Evolutionary conservation across 2,329 filamentous ascomycete genomes (phyloP).

Genomic region (Fusarium nodosum): DNA sequence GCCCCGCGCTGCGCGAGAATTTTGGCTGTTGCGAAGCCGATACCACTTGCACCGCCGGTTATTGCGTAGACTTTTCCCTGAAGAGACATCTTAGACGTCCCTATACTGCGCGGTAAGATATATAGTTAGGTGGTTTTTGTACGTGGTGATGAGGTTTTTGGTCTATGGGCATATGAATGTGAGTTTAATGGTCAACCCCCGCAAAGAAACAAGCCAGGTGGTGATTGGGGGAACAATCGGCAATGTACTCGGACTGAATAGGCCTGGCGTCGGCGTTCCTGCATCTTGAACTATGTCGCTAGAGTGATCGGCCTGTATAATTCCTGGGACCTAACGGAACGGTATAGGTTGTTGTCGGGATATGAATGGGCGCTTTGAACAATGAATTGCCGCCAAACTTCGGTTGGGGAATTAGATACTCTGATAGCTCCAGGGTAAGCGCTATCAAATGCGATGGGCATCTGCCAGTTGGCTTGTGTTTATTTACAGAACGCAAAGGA

Average conservation of each 20-base stretch:
- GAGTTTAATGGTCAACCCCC: conserved; percentile 1
- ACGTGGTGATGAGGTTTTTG: background rate
- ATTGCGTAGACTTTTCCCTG: conserved; percentile 57
- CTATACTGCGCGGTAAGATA: background rate
- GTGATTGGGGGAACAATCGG: conserved; percentile 8
- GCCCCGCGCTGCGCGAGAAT: conserved; percentile 56
- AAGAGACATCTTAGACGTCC: conserved; percentile 48
- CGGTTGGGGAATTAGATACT: background rate
- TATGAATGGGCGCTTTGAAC: background rate
- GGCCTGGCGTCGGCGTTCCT: conserved; percentile 7
- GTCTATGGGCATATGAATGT: background rate
- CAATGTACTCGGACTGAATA: conserved; percentile 1
- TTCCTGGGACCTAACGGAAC: too few relatives aligned
- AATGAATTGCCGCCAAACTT: background rate
- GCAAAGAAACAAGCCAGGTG: background rate
- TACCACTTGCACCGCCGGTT: conserved; percentile 60
- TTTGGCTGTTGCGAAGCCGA: conserved; percentile 59
- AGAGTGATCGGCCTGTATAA: background rate
- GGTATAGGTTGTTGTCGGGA: background rate
- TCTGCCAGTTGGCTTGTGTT: background rate
- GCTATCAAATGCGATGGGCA: background rate
- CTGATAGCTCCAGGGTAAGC: background rate
- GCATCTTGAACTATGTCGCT: background rate
- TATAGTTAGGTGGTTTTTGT: background rate
- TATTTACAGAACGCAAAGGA: background rate